phyloP scores from a whole-genome alignment of 2,329 filamentous ascomycete genomes.

The Phialophora macrospora region DNA sequence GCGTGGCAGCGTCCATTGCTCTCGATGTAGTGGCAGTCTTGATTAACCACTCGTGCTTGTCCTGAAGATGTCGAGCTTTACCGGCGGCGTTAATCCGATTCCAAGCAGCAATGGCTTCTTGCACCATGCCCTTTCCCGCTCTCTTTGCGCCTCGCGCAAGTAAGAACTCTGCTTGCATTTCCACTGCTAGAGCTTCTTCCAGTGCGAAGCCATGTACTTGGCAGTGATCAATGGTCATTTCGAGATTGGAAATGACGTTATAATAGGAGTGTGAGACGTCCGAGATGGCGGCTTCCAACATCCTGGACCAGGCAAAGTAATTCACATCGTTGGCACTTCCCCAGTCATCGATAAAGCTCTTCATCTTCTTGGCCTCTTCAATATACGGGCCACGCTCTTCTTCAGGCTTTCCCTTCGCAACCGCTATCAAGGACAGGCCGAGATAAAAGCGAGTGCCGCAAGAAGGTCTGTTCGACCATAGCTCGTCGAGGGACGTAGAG shows the following conservation, averaged over 20 bases:
- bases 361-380: conserved; percentile 55
- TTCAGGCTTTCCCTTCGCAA: conserved; percentile 51
- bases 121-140: conserved; percentile 62
- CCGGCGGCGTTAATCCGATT: conserved; percentile 62
- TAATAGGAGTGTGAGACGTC: conserved; percentile 56
- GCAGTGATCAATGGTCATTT: conserved; percentile 65
- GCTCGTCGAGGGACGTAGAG: conserved; percentile 47
- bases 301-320: conserved; percentile 62
- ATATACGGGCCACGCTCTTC: conserved; percentile 55
- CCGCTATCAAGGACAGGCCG: conserved; percentile 50
- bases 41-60: conserved; percentile 66
- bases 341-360: conserved; percentile 59
- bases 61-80: conserved; percentile 62
- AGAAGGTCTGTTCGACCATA: conserved; percentile 54
- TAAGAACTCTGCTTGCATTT: conserved; percentile 66
- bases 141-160: conserved; percentile 62
- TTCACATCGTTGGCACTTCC: conserved; percentile 62
- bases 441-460: conserved; percentile 54
- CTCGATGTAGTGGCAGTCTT: conserved; percentile 58
- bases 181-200: conserved; percentile 64
- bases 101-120: conserved; percentile 65
- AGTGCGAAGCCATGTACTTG: conserved; percentile 62
- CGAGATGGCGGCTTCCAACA: conserved; percentile 61
- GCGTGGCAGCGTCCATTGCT: conserved; percentile 60
- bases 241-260: conserved; percentile 55